These are phyloP conservation scores for Leishmania guyanensis DNA, from an alignment of 208 protist genomes.

Conservation along the genomic window DNA sequence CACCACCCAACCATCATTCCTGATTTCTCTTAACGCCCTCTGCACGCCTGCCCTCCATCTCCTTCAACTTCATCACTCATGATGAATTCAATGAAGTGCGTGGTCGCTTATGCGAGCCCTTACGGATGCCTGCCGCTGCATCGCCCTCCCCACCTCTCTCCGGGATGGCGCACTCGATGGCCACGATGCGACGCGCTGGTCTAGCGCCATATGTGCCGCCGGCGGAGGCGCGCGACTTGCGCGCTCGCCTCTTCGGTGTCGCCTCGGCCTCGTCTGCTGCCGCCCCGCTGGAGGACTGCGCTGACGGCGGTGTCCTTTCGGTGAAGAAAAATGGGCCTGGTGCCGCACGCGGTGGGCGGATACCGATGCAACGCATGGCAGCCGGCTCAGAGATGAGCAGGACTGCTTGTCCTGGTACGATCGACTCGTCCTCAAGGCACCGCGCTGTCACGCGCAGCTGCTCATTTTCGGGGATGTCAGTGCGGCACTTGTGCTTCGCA, in stretches of 20 bases:
- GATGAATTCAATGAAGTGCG: background rate
- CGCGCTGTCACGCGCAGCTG: slow-evolving; percentile 58
- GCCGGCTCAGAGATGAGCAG: slow-evolving; percentile 71
- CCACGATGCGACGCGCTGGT: slow-evolving; percentile 16
- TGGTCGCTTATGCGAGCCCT: slow-evolving; percentile 4
- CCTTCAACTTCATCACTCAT: background rate
- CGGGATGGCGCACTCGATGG: slow-evolving; percentile 18
- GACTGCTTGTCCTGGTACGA: slow-evolving; percentile 54
- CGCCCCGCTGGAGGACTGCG: background rate
- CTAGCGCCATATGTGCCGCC: background rate
- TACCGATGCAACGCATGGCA: slow-evolving; percentile 54
- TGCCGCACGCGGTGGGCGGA: slow-evolving; percentile 34
- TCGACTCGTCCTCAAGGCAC: slow-evolving; percentile 54
- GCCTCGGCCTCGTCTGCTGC: background rate
- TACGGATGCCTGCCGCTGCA: background rate
- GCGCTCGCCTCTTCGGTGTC: background rate
- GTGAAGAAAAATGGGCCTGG: slow-evolving; percentile 38
- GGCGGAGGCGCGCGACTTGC: background rate
- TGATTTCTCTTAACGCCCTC: too few relatives aligned
- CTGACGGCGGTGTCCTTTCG: background rate
- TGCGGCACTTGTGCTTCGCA: background rate
- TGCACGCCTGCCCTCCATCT: background rate
- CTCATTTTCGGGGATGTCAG: background rate
- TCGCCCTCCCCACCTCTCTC: background rate
- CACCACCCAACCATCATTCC: background rate